Percentiles rank a stretch among this genome's conserved stretches.
Conservation (phyloP, 805 yeast genomes). For the Candida caryicola region DNA sequence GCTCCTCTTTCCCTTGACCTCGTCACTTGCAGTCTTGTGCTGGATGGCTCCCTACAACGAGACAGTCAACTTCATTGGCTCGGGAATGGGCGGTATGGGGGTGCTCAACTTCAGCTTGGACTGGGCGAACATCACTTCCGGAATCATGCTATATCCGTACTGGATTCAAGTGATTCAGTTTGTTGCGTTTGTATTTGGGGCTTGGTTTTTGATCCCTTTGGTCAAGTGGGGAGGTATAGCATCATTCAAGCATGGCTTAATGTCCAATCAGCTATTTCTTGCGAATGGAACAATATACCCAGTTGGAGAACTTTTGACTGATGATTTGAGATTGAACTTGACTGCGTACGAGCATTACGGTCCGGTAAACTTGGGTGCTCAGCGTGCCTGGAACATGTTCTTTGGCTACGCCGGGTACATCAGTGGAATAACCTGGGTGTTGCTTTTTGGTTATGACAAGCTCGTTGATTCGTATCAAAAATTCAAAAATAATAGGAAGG, state of each 20-base stretch:
- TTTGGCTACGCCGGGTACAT: constrained; percentile 53
- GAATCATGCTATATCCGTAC: constrained; percentile 49
- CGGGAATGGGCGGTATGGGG: constrained; percentile 55
- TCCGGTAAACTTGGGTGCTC: constrained; percentile 47
- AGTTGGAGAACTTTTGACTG: constrained; percentile 37
- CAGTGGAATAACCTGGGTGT: constrained; percentile 48
- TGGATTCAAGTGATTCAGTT: constrained; percentile 52
- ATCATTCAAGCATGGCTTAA: constrained; percentile 36
- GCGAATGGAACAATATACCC: constrained; percentile 42
- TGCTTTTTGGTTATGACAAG: constrained; percentile 33
- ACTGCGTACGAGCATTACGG: constrained; percentile 47
- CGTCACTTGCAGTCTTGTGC: constrained; percentile 48
- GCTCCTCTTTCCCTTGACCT: constrained; percentile 45
- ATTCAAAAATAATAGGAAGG: constrained; percentile 6
- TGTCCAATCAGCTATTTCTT: constrained; percentile 45
- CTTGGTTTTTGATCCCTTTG: constrained; percentile 48
- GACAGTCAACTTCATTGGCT: constrained; percentile 44
- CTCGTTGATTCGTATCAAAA: constrained; percentile 17
- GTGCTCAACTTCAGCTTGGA: constrained; percentile 47
- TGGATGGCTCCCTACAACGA: constrained; percentile 46
- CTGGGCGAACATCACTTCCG: constrained; percentile 53
- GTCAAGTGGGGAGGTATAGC: constrained; percentile 43
- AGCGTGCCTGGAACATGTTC: constrained; percentile 49
- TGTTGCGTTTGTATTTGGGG: constrained; percentile 43
- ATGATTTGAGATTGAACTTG: constrained; percentile 37